Base-by-base conservation (phyloP, 2,329 filamentous ascomycete species). In the Chrysosporium queenslandicum region DNA sequence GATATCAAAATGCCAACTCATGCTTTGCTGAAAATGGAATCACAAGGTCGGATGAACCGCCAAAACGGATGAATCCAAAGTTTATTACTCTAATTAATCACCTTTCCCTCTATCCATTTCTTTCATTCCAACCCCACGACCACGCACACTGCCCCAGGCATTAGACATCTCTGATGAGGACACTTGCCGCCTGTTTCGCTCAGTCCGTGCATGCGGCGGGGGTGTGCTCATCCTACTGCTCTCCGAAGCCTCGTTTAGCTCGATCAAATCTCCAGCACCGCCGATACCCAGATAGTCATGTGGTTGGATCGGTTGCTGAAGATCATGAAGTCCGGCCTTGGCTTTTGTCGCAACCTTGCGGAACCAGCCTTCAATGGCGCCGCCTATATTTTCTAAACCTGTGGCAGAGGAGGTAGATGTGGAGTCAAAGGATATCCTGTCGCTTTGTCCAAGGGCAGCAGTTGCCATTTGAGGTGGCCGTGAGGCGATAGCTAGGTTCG, bases 361-460 rank as follows among this genome's bases (percentile, higher is more conserved):
- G 54, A 97, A 75, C 89, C 92, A 98, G 1, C 83, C 85, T 69
- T 97, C 92, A 27, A 97, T 83, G 2, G 86, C 85, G 4, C 87
- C 85, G 1, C 90, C 89, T 8, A 94, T 83, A 57, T 90, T 86
- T 61, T 95, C 89, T 2, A 97, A 72, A 6, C 75, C 71, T 1
- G 71, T 69, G 5, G 37, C 25, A 71, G 65, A 34, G 58, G 64
- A 30, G 64, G 65, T 12, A 65, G 65, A 14, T 55, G 46, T 59
- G 4, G 68, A 66, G 49, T 68, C 70, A 34, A 66, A 65, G 3
- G 66, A 67, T 14, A 62, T 53, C 16, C 64, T 61, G n/a, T 54
- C 52, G 30, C 16, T 39, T 30, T 12, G 34, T 3, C 14, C 27
- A 27, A 21, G 20, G 20, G 6, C 64, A 65, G 29, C 64, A 58